Conservation (phyloP, 495 filamentous ascomycete species). For the Entonaema liquescens region DNA sequence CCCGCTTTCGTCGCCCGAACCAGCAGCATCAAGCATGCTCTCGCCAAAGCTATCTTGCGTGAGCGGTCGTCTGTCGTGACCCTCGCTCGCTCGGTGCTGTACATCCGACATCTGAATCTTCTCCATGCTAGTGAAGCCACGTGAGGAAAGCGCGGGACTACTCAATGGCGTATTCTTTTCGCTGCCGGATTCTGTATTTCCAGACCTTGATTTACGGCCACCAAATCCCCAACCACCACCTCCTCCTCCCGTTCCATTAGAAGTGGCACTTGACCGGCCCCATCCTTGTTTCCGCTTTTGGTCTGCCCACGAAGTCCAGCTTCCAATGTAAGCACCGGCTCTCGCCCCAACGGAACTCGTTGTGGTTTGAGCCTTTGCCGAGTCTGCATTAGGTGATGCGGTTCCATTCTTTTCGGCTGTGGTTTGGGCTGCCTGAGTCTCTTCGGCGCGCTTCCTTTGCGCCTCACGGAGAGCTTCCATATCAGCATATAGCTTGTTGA, state of each 20-base stretch:
- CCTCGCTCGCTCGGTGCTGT: constrained; percentile 35
- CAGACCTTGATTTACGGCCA: constrained; percentile 33
- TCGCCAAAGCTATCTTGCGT: constrained; percentile 53
- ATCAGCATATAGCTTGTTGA: constrained; percentile 88
- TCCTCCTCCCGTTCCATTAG: constrained; percentile 13
- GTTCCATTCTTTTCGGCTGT: constrained; percentile 39
- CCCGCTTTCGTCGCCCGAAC: constrained; percentile 41
- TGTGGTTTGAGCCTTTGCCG: constrained; percentile 72
- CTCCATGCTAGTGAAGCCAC: constrained; percentile 37
- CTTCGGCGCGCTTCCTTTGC: constrained; percentile 74
- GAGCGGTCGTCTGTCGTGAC: constrained; percentile 36
- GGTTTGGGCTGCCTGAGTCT: constrained; percentile 54
- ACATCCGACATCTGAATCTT: constrained; percentile 39
- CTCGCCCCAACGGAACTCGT: constrained; percentile 72
- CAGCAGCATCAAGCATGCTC: constrained; percentile 51
- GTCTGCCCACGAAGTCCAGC: constrained; percentile 93
- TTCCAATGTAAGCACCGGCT: constrained; percentile 88
- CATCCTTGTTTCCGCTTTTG: constrained; percentile 80
- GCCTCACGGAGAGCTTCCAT: constrained; percentile 87
- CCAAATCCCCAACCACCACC: constrained; percentile 50
- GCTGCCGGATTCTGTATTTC: constrained; percentile 41
- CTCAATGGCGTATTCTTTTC: constrained; percentile 48
- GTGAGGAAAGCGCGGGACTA: constrained; percentile 39
- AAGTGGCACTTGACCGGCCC: constrained; percentile 50
- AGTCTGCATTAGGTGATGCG: constrained; percentile 59